A percentile compares a stretch with the other conserved stretches of the same genome.
Conservation (phyloP, 768 basidiomycete species). For the Serendipita sp. region DNA sequence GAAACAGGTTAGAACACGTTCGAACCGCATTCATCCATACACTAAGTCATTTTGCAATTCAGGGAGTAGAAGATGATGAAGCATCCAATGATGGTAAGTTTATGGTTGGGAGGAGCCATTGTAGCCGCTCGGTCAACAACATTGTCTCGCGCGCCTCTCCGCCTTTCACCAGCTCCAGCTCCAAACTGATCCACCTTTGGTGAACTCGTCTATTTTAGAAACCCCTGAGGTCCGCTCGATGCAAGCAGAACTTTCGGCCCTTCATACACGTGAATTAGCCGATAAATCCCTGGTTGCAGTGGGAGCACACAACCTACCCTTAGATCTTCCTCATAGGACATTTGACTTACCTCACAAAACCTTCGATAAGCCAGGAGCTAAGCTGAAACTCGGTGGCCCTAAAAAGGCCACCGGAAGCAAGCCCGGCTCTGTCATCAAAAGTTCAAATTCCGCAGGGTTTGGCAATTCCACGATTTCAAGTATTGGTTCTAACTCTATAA, state of each 20-base stretch:
- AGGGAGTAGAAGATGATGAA: neutral
- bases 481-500: neutral
- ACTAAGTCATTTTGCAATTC: neutral
- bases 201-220: neutral
- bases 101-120: neutral
- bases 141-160: neutral
- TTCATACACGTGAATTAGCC: neutral
- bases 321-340: constrained; percentile 1
- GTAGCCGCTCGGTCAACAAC: neutral
- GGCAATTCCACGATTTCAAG: neutral
- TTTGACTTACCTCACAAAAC: neutral
- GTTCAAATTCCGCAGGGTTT: neutral
- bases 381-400: neutral
- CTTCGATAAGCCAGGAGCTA: neutral
- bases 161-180: neutral
- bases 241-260: neutral
- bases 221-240: neutral
- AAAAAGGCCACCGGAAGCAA: neutral
- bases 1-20: neutral
- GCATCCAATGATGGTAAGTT: neutral
- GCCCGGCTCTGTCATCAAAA: neutral
- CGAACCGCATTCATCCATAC: neutral
- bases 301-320: neutral
- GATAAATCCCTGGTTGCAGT: neutral
- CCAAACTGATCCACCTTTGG: neutral